Conservation (phyloP, 768 basidiomycete genomes). For the Boletus tomentosulus region DNA sequence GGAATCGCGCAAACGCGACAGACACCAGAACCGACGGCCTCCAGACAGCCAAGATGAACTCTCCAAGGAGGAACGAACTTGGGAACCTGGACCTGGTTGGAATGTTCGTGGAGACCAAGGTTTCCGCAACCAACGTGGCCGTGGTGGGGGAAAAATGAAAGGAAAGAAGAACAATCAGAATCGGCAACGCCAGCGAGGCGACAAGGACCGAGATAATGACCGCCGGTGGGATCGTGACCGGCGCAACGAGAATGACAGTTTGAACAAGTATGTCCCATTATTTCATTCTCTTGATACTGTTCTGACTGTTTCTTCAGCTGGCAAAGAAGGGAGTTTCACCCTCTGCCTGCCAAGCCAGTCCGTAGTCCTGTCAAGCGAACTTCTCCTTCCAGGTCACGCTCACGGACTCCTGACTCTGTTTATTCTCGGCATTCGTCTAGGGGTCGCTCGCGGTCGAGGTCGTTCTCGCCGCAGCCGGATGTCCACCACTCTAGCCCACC, state of each 20-base stretch:
- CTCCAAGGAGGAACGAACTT: constrained; percentile 50
- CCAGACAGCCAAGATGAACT: constrained; percentile 25
- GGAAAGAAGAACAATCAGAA: constrained; percentile 34
- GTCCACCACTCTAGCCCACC: constrained; percentile 50
- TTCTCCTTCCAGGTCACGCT: constrained; percentile 49
- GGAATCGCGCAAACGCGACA: constrained; percentile 48
- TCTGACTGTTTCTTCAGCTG: constrained; percentile 43
- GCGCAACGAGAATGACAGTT: constrained; percentile 55
- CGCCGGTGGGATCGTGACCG: constrained; percentile 37
- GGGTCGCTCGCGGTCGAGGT: constrained; percentile 61
- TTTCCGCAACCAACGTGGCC: constrained; percentile 36
- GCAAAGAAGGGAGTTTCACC: constrained; percentile 54
- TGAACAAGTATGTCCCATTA: constrained; percentile 62
- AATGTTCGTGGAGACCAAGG: constrained; percentile 40
- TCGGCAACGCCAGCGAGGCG: constrained; percentile 31
- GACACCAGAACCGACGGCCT: constrained; percentile 37
- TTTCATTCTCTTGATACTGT: constrained; percentile 5
- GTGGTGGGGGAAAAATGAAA: constrained; percentile 38
- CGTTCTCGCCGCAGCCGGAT: constrained; percentile 54
- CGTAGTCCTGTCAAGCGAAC: constrained; percentile 36
- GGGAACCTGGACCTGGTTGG: constrained; percentile 74
- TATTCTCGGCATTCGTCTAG: constrained; percentile 61
- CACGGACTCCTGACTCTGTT: constrained; percentile 56
- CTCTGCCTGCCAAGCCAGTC: constrained; percentile 37
- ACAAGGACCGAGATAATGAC: constrained; percentile 26